Evolutionary conservation across 176 grass and related monocot species (phyloP).

Genomic region (Microstegium vimineum): DNA sequence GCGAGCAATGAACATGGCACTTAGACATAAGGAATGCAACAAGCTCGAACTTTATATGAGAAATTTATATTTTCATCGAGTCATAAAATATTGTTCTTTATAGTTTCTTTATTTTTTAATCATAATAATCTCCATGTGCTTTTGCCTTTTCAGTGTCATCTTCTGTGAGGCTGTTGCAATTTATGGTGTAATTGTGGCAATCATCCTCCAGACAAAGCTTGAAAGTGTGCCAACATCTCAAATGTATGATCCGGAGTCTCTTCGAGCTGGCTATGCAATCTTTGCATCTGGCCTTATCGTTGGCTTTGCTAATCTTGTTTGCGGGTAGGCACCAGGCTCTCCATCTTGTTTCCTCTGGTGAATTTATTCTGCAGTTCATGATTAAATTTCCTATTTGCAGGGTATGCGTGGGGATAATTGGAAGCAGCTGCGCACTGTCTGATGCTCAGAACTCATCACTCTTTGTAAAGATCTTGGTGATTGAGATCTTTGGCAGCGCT

Average conservation of each 20-base stretch:
- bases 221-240: slow-evolving; percentile 74
- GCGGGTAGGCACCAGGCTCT: slow-evolving; percentile 55
- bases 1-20: not conserved
- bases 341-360: slow-evolving; percentile 11
- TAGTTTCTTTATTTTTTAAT: not conserved
- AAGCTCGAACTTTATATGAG: not conserved
- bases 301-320: slow-evolving; percentile 93
- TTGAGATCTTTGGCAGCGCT: slow-evolving; percentile 98
- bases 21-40: not conserved
- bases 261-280: slow-evolving; percentile 92
- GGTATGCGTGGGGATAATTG: slow-evolving; percentile 94
- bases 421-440: slow-evolving; percentile 91
- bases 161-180: slow-evolving; percentile 98
- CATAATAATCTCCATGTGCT: slow-evolving; percentile 15
- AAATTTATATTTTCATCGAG: not conserved
- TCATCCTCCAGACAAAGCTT: slow-evolving; percentile 98
- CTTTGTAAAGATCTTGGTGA: slow-evolving; percentile 95
- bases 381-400: slow-evolving; percentile 35
- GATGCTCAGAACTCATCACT: slow-evolving; percentile 99
- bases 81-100: not conserved
- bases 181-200: slow-evolving; percentile 98
- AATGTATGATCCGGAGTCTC: slow-evolving; percentile 74
- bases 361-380: not conserved
- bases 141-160: slow-evolving; percentile 75
- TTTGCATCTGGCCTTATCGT: slow-evolving; percentile 95